Base-by-base conservation (phyloP, 2,329 filamentous ascomycete species). In the Stachybotrys echinatus region DNA sequence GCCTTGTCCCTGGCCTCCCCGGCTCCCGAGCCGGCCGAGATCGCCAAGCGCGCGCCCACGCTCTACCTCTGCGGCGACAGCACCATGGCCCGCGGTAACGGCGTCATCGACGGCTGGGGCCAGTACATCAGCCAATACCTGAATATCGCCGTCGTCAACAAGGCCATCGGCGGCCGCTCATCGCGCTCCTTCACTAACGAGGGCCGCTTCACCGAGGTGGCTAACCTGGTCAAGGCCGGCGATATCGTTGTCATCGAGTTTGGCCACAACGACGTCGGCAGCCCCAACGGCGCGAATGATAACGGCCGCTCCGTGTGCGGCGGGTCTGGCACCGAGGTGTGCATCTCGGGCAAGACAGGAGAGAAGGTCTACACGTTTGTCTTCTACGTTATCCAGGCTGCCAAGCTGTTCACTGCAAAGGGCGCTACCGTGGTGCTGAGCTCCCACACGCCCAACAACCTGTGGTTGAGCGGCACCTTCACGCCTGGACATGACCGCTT, bases 171-270 rank as follows among this genome's bases (percentile, higher is more conserved):
- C 7, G 86, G 86, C 18, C 80, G 84, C 45, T 84, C 79, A 22
- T 83, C 85, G 1, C 77, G 85, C 43, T 86, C 81, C 19, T 89
- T 76, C 67, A 84, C 78, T 1, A 76, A 81, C 45, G 85, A 89
- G 66, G 81, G 79, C 7, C 80, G 81, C 14, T 89, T 88, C 68
- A 65, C 74, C 17, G 72, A 71, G 1, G 77, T 88, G 48, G 74
- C 77, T 43, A 65, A 72, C 23, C 59, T 71, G 2, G 70, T 87
- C 20, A 55, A 76, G 59, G 50, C 71, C 2, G 82, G 81, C 27
- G 85, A 88, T 64, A 84, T 80, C 65, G 83, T 87, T 1, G 72
- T 88, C 48, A 86, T 88, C 48, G 84, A 88, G 58, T 87, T 88
- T 58, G 85, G 85, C 0, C 85, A 88, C 70, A 89, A 89, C 58